Evolutionary conservation across 257 asterid species (phyloP).

Genomic region (Voacanga thouarsii): DNA sequence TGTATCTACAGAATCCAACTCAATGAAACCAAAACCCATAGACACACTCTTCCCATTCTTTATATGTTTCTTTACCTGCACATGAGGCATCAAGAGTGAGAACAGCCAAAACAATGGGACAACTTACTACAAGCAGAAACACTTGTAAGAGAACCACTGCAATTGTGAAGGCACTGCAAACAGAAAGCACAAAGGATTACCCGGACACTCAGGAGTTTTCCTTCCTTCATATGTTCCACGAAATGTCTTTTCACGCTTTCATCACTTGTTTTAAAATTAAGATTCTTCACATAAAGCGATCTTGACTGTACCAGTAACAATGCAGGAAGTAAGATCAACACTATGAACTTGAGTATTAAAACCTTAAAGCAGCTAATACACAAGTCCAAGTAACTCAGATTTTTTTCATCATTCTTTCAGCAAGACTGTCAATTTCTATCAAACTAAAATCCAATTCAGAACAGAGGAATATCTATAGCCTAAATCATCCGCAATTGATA

Average conservation of each 20-base stretch:
- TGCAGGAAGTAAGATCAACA: not conserved
- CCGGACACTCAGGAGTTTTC: slow-evolving; percentile 76
- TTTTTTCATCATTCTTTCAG: not conserved
- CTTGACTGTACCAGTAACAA: slow-evolving; percentile 60
- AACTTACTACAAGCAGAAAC: slow-evolving; percentile 1
- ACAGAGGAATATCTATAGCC: not conserved
- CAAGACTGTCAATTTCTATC: not conserved
- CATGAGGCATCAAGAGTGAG: not conserved
- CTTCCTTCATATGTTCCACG: slow-evolving; percentile 61
- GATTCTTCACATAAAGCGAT: slow-evolving; percentile 81
- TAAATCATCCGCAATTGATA: not conserved
- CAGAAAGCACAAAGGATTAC: slow-evolving; percentile 39
- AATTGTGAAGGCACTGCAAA: slow-evolving; percentile 9
- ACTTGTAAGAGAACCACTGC: not conserved
- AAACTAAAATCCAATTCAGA: not conserved
- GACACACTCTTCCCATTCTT: slow-evolving; percentile 88
- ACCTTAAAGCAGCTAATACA: not conserved
- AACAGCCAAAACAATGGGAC: slow-evolving; percentile 6
- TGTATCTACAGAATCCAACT: slow-evolving; percentile 79
- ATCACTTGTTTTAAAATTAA: slow-evolving; percentile 83
- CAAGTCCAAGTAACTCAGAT: not conserved
- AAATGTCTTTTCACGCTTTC: slow-evolving; percentile 73
- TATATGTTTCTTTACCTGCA: slow-evolving; percentile 79
- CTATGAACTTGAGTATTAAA: not conserved
- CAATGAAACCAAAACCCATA: slow-evolving; percentile 92